A percentile compares a stretch with the other conserved stretches of the same genome.
Evolutionary conservation across 2,329 filamentous ascomycete species (phyloP).

Genomic region (Apiospora malaysiana): DNA sequence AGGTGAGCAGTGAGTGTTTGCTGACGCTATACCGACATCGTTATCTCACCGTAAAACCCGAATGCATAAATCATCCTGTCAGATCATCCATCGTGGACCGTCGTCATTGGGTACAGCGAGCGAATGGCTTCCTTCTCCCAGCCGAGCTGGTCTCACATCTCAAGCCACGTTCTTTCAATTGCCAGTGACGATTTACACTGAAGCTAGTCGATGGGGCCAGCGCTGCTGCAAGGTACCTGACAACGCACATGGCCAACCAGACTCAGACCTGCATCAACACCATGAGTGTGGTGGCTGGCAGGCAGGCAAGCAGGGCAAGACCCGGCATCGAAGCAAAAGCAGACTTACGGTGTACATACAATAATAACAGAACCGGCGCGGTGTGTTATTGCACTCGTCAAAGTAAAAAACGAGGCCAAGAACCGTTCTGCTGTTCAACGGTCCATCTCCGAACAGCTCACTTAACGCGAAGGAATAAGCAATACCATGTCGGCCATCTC

Average conservation of each 20-base stretch:
- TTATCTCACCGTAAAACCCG: background rate
- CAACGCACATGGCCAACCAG: slow-evolving; percentile 10
- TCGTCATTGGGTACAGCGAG: background rate
- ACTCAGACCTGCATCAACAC: slow-evolving; percentile 8
- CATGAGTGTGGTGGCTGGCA: background rate
- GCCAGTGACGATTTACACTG: background rate
- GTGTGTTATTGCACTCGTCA: slow-evolving; percentile 2
- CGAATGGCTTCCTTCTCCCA: background rate
- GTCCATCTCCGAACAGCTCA: slow-evolving; percentile 1
- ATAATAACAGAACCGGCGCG: background rate
- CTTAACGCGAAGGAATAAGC: slow-evolving; percentile 1
- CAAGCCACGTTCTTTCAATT: background rate
- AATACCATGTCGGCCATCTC: background rate
- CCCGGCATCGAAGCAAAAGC: no score
- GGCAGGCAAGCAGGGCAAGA: no score
- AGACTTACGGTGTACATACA: slow-evolving; percentile 14
- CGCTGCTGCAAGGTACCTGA: slow-evolving; percentile 17
- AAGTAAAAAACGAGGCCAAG: background rate
- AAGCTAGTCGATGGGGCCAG: background rate
- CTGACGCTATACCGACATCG: background rate
- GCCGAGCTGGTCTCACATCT: slow-evolving; percentile 1
- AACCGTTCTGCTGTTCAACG: slow-evolving; percentile 12
- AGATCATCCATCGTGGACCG: background rate
- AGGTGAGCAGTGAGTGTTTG: background rate
- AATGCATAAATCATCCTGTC: background rate